phyloP scores from a whole-genome alignment of 192 early-diverging fungal genomes.

The Coemansia sp. region DNA sequence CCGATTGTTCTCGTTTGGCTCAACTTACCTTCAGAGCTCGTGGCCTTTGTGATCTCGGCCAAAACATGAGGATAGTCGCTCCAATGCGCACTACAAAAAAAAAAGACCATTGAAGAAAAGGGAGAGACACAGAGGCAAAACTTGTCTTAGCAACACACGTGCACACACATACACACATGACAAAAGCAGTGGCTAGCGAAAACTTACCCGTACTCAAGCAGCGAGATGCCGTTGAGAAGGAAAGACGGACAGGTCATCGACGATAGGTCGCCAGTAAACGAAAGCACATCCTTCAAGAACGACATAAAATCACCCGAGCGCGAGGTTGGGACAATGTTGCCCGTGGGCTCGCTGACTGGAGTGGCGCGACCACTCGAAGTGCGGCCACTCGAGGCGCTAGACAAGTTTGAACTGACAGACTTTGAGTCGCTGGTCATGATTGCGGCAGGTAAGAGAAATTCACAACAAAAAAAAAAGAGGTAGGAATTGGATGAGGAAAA shows the following conservation, averaged over 20 bases:
- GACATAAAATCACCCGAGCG: slow-evolving; percentile 66
- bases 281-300: slow-evolving; percentile 70
- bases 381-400: slow-evolving; percentile 15
- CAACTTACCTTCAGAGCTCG: slow-evolving; percentile 50
- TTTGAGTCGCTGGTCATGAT: slow-evolving; percentile 50
- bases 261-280: slow-evolving; percentile 82
- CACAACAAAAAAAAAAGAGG: neutral
- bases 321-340: slow-evolving; percentile 61
- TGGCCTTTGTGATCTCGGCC: slow-evolving; percentile 65
- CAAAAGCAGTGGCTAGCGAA: neutral
- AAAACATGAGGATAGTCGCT: slow-evolving; percentile 66
- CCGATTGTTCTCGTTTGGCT: neutral
- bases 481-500: neutral
- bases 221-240: slow-evolving; percentile 72
- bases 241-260: slow-evolving; percentile 81
- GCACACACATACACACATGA: neutral
- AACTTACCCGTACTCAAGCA: slow-evolving; percentile 75
- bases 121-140: neutral
- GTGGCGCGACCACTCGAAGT: slow-evolving; percentile 13
- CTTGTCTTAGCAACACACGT: neutral
- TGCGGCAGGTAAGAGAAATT: neutral
- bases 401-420: slow-evolving; percentile 30
- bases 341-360: slow-evolving; percentile 31
- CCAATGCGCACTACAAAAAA: slow-evolving; percentile 56
- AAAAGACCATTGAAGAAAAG: neutral